Conservation (phyloP, 2,329 filamentous ascomycete genomes). For the Verticillium alfalfae region DNA sequence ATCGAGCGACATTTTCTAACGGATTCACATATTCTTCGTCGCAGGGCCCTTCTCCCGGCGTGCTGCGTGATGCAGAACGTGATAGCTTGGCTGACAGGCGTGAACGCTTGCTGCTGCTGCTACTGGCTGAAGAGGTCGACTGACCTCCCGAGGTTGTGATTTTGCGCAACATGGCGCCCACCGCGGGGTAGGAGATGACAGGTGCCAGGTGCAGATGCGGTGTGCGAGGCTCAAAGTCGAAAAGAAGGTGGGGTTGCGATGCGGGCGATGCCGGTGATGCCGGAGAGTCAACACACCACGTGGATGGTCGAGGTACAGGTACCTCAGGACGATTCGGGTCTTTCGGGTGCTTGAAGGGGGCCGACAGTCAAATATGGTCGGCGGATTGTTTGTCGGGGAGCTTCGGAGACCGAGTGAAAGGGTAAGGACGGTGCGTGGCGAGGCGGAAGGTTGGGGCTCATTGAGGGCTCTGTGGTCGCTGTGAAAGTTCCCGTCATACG, state of each 20-base stretch:
- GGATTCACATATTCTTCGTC: constrained; percentile 28
- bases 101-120: not conserved
- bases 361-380: not conserved
- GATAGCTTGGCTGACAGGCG: not conserved
- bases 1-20: constrained; percentile 35
- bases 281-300: not conserved
- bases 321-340: not conserved
- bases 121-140: not conserved
- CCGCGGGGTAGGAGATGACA: not conserved
- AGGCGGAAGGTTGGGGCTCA: not conserved
- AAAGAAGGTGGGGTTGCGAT: not conserved
- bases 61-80: not conserved
- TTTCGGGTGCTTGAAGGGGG: not conserved
- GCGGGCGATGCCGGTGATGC: not conserved
- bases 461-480: not conserved
- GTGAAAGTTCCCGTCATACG: not conserved
- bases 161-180: not conserved
- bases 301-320: not conserved
- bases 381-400: not conserved
- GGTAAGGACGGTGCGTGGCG: not conserved
- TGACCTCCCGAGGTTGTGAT: not conserved
- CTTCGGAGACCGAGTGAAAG: not conserved
- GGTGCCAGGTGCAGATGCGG: not conserved
- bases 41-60: not conserved
- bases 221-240: not conserved